phyloP scores from a whole-genome alignment of 2,329 filamentous ascomycete genomes.

The Aspergillus calidoustus region DNA sequence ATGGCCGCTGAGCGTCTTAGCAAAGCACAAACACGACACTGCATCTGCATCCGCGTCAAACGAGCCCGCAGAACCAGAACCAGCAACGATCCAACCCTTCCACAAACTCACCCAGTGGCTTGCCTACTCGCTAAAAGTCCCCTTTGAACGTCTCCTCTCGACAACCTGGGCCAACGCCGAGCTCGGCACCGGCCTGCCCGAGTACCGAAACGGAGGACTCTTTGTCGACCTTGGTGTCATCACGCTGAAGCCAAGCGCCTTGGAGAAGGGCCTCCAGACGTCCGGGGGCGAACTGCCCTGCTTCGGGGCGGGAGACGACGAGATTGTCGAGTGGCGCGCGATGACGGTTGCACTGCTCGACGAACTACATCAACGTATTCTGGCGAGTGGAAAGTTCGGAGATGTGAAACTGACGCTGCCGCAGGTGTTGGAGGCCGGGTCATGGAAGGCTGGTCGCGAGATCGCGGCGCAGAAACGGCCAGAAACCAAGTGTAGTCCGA shows the following conservation, averaged over 20 bases:
- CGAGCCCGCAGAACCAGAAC: slow-evolving; percentile 1
- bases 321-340: slow-evolving; percentile 69
- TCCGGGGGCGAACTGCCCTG: slow-evolving; percentile 48
- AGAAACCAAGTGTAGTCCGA: slow-evolving; percentile 41
- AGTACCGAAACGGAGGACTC: slow-evolving; percentile 73
- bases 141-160: slow-evolving; percentile 59
- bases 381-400: slow-evolving; percentile 41
- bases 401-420: slow-evolving; percentile 51
- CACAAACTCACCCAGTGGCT: slow-evolving; percentile 75
- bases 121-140: slow-evolving; percentile 72
- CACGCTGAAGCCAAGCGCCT: slow-evolving; percentile 53
- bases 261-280: slow-evolving; percentile 50
- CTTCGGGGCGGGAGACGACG: slow-evolving; percentile 64
- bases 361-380: slow-evolving; percentile 56
- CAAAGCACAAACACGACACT: slow-evolving; percentile 17
- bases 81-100: slow-evolving; percentile 53
- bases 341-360: slow-evolving; percentile 66
- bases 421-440: slow-evolving; percentile 59
- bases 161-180: slow-evolving; percentile 58
- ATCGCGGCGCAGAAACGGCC: slow-evolving; percentile 41
- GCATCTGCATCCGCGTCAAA: slow-evolving; percentile 8
- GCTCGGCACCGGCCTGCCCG: slow-evolving; percentile 69
- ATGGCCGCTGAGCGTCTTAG: slow-evolving; percentile 48
- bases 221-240: slow-evolving; percentile 65
- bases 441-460: slow-evolving; percentile 55